A percentile compares a stretch with the other conserved stretches of the same genome.
Evolutionary conservation across 805 yeast species (phyloP).

Genomic region (Cyberlindnera veronae): DNA sequence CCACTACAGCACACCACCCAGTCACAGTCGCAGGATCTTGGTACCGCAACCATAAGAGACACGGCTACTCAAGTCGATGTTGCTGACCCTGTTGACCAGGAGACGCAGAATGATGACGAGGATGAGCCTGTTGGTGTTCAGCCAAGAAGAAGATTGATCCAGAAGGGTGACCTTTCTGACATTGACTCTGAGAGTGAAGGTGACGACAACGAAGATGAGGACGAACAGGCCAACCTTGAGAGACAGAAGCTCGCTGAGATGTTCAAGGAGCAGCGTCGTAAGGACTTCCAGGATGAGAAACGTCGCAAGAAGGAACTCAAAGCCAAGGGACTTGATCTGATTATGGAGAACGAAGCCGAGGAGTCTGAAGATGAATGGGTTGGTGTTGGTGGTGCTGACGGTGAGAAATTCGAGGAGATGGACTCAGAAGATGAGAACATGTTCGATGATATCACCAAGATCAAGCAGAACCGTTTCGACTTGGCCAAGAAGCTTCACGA

Average conservation of each 20-base stretch:
- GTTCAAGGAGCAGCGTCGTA: slow-evolving; percentile 22
- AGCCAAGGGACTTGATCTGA: slow-evolving; percentile 50
- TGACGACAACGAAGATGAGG: slow-evolving; percentile 25
- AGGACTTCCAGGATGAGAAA: slow-evolving; percentile 22
- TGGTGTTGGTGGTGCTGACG: slow-evolving; percentile 75
- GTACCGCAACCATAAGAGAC: slow-evolving; percentile 1
- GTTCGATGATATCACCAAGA: slow-evolving; percentile 66
- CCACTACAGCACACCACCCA: not conserved
- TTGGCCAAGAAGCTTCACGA: slow-evolving; percentile 55
- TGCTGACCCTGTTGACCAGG: not conserved
- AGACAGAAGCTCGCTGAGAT: slow-evolving; percentile 21
- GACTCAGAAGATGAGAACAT: slow-evolving; percentile 75
- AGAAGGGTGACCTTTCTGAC: slow-evolving; percentile 17
- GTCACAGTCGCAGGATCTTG: not conserved
- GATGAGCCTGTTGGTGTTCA: slow-evolving; percentile 20
- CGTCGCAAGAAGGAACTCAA: slow-evolving; percentile 50
- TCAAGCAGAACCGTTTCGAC: slow-evolving; percentile 54
- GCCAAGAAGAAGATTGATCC: slow-evolving; percentile 27
- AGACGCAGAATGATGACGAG: slow-evolving; percentile 21
- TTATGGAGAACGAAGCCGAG: slow-evolving; percentile 79
- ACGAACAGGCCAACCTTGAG: slow-evolving; percentile 18
- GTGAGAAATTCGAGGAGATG: slow-evolving; percentile 45
- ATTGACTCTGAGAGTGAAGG: slow-evolving; percentile 18
- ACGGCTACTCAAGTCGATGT: slow-evolving; percentile 7
- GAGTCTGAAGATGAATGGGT: slow-evolving; percentile 90